Conservation (phyloP, 208 protist species). For the Sergeia podlipaevii region DNA sequence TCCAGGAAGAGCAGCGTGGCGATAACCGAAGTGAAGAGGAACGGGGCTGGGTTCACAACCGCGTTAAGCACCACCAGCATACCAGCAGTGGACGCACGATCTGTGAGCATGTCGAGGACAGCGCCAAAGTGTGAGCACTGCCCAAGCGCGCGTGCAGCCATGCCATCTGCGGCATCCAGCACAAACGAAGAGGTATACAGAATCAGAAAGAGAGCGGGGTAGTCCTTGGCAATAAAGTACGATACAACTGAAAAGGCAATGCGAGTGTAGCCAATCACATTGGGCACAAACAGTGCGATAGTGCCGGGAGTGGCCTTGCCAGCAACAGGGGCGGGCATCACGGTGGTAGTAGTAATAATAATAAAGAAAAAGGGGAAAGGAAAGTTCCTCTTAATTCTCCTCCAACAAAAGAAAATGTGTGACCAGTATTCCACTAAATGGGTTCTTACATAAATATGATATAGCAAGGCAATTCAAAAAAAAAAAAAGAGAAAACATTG, state of each 20-base stretch:
- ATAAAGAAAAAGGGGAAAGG: background rate
- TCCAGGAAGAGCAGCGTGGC: conserved; percentile 85
- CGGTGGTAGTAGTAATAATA: background rate
- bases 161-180: conserved; percentile 90
- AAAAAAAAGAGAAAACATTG: no score
- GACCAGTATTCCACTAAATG: no score
- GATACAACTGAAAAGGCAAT: conserved; percentile 62
- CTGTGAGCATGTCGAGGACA: conserved; percentile 94
- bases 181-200: conserved; percentile 81
- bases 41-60: conserved; percentile 61
- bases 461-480: no score
- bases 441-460: no score
- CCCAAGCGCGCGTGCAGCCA: conserved; percentile 76
- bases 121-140: conserved; percentile 92
- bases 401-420: no score
- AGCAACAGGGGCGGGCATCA: background rate
- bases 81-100: conserved; percentile 88
- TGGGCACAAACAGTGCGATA: conserved; percentile 85
- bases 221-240: conserved; percentile 64
- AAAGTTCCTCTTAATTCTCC: no score
- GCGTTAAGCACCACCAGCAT: conserved; percentile 85
- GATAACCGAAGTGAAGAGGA: conserved; percentile 49
- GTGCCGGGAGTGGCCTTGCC: conserved; percentile 10
- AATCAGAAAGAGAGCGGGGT: conserved; percentile 64
- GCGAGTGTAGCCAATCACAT: conserved; percentile 91